Conservation (phyloP, 495 filamentous ascomycete species). For the Lepidopterella palustris region DNA sequence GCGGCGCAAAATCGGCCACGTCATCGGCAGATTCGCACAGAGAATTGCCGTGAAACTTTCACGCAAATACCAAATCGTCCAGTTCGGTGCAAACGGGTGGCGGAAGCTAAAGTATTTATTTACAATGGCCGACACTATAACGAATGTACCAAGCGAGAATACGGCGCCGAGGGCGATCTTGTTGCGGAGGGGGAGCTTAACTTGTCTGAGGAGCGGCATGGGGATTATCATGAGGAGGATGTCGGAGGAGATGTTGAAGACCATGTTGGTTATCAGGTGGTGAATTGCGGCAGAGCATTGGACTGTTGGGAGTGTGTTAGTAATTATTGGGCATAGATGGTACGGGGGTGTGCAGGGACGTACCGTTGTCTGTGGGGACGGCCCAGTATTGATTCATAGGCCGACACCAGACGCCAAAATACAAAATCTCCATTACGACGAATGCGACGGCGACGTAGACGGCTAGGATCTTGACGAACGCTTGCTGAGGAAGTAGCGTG, state of each 20-base stretch:
- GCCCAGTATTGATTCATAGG: conserved; percentile 58
- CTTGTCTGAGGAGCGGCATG: conserved; percentile 51
- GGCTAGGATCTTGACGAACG: conserved; percentile 47
- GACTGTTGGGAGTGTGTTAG: conserved; percentile 28
- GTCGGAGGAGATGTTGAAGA: conserved; percentile 62
- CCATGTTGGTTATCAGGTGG: conserved; percentile 58
- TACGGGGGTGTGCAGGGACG: background rate
- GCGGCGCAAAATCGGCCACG: conserved; percentile 51
- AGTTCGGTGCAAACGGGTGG: conserved; percentile 48
- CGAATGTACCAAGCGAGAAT: conserved; percentile 23
- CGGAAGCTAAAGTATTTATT: conserved; percentile 63
- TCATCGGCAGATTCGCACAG: conserved; percentile 56
- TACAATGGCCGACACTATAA: conserved; percentile 48
- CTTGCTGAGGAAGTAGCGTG: conserved; percentile 39
- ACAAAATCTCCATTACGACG: conserved; percentile 54
- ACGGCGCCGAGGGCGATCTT: conserved; percentile 47
- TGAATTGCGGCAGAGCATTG: conserved; percentile 41
- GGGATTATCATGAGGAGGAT: conserved; percentile 55
- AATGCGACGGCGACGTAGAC: conserved; percentile 50
- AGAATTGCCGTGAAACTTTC: conserved; percentile 59
- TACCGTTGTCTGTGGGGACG: conserved; percentile 23
- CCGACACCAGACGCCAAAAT: conserved; percentile 57
- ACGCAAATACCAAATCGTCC: conserved; percentile 63
- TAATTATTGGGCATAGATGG: conserved; percentile 6
- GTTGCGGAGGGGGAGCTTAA: conserved; percentile 43